Conservation (phyloP, 2,329 filamentous ascomycete genomes). For the Talaromyces albobiverticillius region DNA sequence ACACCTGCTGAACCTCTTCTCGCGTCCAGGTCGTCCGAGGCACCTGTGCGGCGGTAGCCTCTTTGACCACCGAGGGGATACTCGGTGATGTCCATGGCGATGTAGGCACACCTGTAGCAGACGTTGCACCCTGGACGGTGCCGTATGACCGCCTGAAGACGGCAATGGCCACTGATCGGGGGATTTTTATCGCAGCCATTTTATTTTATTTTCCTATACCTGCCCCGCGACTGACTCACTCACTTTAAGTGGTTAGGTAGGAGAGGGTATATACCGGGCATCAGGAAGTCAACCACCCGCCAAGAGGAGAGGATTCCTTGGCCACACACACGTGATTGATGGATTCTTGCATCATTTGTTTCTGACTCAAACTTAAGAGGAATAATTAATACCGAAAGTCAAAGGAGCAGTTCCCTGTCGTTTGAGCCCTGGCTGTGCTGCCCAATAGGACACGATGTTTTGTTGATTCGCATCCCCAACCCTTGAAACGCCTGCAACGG, state of each 20-base stretch:
- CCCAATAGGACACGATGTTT: background rate
- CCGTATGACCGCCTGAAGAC: constrained; percentile 34
- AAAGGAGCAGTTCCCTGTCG: no score
- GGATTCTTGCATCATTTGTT: no score
- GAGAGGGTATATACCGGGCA: no score
- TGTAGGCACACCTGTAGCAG: constrained; percentile 22
- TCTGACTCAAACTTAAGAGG: no score
- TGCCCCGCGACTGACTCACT: no score
- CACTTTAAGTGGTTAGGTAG: no score
- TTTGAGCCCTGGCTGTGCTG: background rate
- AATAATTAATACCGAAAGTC: no score
- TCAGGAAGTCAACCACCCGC: no score
- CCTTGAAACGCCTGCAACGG: background rate
- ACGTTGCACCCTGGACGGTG: constrained; percentile 34
- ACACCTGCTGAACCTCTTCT: constrained; percentile 77
- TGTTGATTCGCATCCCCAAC: background rate
- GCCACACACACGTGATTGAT: no score
- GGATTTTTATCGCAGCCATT: constrained; percentile 15
- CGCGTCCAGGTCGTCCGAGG: constrained; percentile 75
- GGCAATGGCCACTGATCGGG: constrained; percentile 28
- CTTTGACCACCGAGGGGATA: constrained; percentile 32
- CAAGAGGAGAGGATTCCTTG: no score
- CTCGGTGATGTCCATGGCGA: constrained; percentile 26
- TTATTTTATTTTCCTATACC: no score
- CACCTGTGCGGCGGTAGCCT: constrained; percentile 33